Evolutionary conservation across 441 rosid genomes (phyloP), one percentile per base, ranked within the genome.

Genomic region (Mallotus japonicus): DNA sequence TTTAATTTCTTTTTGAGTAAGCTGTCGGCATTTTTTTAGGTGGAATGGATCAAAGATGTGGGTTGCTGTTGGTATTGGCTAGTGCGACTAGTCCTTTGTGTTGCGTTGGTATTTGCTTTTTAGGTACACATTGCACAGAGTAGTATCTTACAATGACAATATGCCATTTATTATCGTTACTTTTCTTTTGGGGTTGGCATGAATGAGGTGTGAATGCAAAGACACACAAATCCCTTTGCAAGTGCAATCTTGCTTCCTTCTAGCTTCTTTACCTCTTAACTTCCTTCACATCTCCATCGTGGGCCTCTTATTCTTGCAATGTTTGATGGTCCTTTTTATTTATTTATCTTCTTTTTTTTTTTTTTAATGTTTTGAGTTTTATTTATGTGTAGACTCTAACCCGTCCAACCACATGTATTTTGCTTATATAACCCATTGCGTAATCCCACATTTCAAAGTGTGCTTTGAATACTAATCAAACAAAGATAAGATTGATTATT

Each of bases 121-220:
- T 11, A 20, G 37, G 17, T 12, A 19, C 28, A 15, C 20, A 11
- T 17, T 42, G 32, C 46, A 11, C 40, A 22, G 6, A 34, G 2
- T 13, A 46, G 61, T 32, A 71, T 46, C 46, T 60, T 60, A 60
- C n/a, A 11, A 0, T 24, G 24, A 24, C n/a, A 7, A 50, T 13
- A 49, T 15, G 58, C 9, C 70, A 42, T 63, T 60, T 32, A 69
- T 76, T 65, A 24, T 65, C 5, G 6, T 6, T 37, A 37, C 40
- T 37, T 77, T 79, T 32, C 3, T 28, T 28, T 28, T 28, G 32
- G 32, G 32, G 32, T 1, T 28, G 32, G 78, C 67, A 67, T 75
- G 2, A 47, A 73, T 79, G 77, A 73, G 34, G 86, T 70, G 86
- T 81, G 84, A 79, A 77, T 24, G 19, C 73, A 49, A 50, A 61